Base-by-base conservation (phyloP, 495 filamentous ascomycete genomes). In the Astrothelium macrocarpum region DNA sequence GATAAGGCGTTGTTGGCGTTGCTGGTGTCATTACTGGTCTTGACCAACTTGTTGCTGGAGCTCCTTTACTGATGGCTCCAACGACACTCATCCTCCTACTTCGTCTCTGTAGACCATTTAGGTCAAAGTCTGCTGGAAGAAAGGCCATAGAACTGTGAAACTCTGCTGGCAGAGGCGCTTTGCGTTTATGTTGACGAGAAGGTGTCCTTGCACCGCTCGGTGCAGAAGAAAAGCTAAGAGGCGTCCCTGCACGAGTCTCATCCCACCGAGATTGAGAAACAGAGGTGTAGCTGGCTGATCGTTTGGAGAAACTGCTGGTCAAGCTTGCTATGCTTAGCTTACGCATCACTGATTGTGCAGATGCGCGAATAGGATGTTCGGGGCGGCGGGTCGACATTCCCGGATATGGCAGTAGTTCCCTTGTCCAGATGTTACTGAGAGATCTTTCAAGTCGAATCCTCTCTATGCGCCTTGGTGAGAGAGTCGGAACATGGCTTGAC, bases 371-470 rank as follows among this genome's bases (percentile, higher is more conserved):
- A 16, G 82, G 76, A 62, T 85, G 79, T 68, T 84, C 91, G 53
- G 85, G 81, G 67, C 82, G 80, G 43, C 83, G 82, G 59, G 80
- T 77, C 23, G 79, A 81, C 83, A 95, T 95, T 26, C 90, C 90
- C n/a, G 91, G 91, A 69, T 87, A 92, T 11, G 92, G 89, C 49
- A 98, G 75, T 1, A 85, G 75, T 64, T 96, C 91, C 53, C 85
- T 83, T 16, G 89, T 95, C 86, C 93, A 98, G 36, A 95, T 84
- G 65, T 92, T 88, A 16, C 82, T 75, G 25, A 98, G 78, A 25
- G 84, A 73, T 61, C 80, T 78, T 71, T 98, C 94, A 7, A 97
- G 75, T 12, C 88, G 86, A 59, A 87, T 84, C 58, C 94, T 80
- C 46, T 96, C 90, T 31, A 82, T 79, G 58, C 92, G 81, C 32